phyloP scores from a whole-genome alignment of 1,139 yeast genomes.

The Suhomyces taliae region DNA sequence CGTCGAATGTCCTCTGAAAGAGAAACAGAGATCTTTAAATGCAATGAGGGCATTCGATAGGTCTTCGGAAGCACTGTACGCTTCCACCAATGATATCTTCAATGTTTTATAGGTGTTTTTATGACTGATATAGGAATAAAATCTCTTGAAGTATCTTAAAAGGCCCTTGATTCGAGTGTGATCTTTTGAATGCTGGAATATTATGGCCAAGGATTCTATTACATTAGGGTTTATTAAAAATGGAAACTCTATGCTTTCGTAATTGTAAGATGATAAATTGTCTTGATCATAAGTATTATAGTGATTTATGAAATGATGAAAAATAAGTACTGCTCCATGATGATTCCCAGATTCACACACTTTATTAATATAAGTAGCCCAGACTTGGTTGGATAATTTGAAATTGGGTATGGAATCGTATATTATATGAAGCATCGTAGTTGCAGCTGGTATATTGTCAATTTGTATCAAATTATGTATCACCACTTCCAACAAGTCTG shows the following conservation, averaged over 20 bases:
- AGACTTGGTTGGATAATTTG: slow-evolving; percentile 34
- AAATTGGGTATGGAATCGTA: slow-evolving; percentile 15
- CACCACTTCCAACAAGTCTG: slow-evolving; percentile 21
- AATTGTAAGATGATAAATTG: slow-evolving; percentile 16
- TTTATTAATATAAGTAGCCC: slow-evolving; percentile 31
- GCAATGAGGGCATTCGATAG: slow-evolving; percentile 24
- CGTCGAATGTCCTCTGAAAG: slow-evolving; percentile 19
- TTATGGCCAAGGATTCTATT: slow-evolving; percentile 27
- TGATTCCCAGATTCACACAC: slow-evolving; percentile 29
- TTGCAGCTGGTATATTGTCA: slow-evolving; percentile 21
- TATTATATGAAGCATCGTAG: slow-evolving; percentile 25
- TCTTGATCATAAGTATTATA: slow-evolving; percentile 19
- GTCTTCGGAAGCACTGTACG: slow-evolving; percentile 27
- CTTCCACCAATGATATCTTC: slow-evolving; percentile 31
- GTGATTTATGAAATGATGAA: slow-evolving; percentile 38
- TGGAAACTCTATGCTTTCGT: slow-evolving; percentile 27
- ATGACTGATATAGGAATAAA: slow-evolving; percentile 38
- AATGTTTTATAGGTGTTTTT: slow-evolving; percentile 28
- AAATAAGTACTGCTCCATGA: slow-evolving; percentile 36
- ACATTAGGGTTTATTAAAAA: slow-evolving; percentile 31
- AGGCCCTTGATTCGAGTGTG: slow-evolving; percentile 31
- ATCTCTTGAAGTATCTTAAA: slow-evolving; percentile 37
- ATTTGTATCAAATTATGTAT: slow-evolving; percentile 19
- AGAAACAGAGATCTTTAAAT: slow-evolving; percentile 25
- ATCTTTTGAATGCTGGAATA: slow-evolving; percentile 31